phyloP scores from a whole-genome alignment of 192 early-diverging fungal species.

The Geranomyces michiganensis region DNA sequence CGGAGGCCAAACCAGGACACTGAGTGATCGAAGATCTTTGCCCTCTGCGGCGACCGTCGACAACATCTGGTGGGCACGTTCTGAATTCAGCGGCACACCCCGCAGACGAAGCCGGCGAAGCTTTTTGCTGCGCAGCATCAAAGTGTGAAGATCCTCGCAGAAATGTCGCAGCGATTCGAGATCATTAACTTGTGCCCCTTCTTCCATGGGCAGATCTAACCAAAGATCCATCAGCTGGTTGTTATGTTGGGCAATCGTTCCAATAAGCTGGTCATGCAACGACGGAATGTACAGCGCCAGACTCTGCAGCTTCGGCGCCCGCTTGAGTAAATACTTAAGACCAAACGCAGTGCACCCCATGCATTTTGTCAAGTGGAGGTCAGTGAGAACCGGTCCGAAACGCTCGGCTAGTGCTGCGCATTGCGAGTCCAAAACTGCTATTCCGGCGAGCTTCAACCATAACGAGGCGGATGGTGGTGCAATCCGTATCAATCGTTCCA shows the following conservation, averaged over 20 bases:
- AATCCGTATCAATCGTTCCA: slow-evolving; percentile 26
- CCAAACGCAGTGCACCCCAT: slow-evolving; percentile 30
- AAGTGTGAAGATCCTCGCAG: slow-evolving; percentile 14
- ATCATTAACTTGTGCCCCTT: slow-evolving; percentile 17
- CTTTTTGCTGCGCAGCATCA: slow-evolving; percentile 14
- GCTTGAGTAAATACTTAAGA: slow-evolving; percentile 22
- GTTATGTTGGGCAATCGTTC: slow-evolving; percentile 31
- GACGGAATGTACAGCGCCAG: slow-evolving; percentile 33
- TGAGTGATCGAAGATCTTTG: slow-evolving; percentile 27
- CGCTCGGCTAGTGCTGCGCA: slow-evolving; percentile 23
- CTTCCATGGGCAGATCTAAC: slow-evolving; percentile 35
- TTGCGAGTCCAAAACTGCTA: slow-evolving; percentile 34
- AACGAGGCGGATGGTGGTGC: slow-evolving; percentile 15
- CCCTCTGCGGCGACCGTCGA: slow-evolving; percentile 8
- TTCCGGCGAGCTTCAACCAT: slow-evolving; percentile 27
- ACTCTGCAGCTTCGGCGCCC: slow-evolving; percentile 22
- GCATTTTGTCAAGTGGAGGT: slow-evolving; percentile 33
- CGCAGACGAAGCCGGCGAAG: slow-evolving; percentile 28
- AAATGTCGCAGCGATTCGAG: slow-evolving; percentile 20
- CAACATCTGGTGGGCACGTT: slow-evolving; percentile 30
- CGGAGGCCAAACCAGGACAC: slow-evolving; percentile 30
- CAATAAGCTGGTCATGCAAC: slow-evolving; percentile 23
- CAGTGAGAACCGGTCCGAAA: slow-evolving; percentile 26
- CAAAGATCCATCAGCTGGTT: slow-evolving; percentile 34
- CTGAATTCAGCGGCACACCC: slow-evolving; percentile 18